Evolutionary conservation across 2,329 filamentous ascomycete species (phyloP), one percentile per base, ranked within the genome.

Genomic region (Ophiostoma ulmi): DNA sequence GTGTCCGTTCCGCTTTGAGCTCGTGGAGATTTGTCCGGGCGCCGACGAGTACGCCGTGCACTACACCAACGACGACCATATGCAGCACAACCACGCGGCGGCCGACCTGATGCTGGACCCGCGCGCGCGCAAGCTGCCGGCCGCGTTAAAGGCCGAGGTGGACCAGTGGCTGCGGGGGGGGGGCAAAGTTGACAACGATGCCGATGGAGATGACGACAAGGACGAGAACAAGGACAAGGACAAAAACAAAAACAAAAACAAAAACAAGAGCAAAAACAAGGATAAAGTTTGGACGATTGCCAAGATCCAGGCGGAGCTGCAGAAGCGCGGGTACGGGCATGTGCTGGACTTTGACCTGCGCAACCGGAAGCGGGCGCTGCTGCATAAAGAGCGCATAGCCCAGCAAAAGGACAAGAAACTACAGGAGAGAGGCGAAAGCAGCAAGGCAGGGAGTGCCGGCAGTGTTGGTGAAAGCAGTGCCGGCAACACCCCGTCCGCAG

Each of bases 271-370:
- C 44, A 67, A 17, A 10, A 20, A 20, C n/a, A 38, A 26, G 5
- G 61, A 52, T 31, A 65, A 39, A 22, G 64, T 6, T 1, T 74
- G 72, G 74, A 72, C 76, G 74, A 78, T 80, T 71, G 78, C 77
- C 74, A 77, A 77, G 74, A 79, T 80, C 66, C 78, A 79, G 74
- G 76, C 77, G 6, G 78, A 80, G 75, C 75, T 80, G 69, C 76
- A 76, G 73, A 73, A 73, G 17, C 75, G 78, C 65, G 78, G 78
- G 17, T 79, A 77, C 72, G 75, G 75, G 67, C 79, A 80, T 68
- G 78, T 80, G 70, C 72, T 79, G 41, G 79, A 79, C 70, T 79
- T 78, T 69, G 78, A 80, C 65, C 70, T 80, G 70, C 79, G 79
- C 68, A 80, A 80, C 70, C 78, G 78, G 68, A 79, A 79, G 73